Evolutionary conservation across 495 filamentous ascomycete genomes (phyloP).

Genomic region (Penicillium waksmanii): DNA sequence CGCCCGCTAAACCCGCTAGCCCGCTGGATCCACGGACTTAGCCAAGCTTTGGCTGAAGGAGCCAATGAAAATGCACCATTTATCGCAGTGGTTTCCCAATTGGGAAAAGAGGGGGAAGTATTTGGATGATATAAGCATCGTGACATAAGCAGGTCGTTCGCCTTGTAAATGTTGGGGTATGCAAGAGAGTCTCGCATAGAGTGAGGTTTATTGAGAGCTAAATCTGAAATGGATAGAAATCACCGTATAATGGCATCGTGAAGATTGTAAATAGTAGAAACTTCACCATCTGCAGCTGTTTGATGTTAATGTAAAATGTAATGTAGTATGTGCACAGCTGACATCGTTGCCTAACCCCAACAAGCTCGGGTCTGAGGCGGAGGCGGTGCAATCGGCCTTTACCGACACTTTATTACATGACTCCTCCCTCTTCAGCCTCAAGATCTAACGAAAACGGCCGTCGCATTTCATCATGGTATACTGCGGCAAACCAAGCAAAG

Average conservation of each 20-base stretch:
- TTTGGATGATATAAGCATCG: neutral
- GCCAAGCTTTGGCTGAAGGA: neutral
- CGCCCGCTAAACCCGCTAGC: neutral
- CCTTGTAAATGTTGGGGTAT: neutral
- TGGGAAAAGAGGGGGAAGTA: neutral
- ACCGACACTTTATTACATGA: slow-evolving; percentile 6
- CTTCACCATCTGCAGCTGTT: too few relatives aligned
- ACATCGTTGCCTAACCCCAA: slow-evolving; percentile 6
- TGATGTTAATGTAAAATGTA: neutral
- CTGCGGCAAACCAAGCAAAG: slow-evolving; percentile 72
- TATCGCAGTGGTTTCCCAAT: neutral
- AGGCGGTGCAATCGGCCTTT: slow-evolving; percentile 6
- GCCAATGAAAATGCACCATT: neutral
- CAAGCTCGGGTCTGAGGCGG: slow-evolving; percentile 3
- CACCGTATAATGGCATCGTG: too few relatives aligned
- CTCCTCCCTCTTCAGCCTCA: slow-evolving; percentile 3
- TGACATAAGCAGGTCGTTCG: slow-evolving; percentile 1
- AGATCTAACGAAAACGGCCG: neutral
- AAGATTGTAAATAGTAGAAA: too few relatives aligned
- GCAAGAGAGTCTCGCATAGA: neutral
- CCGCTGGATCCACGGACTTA: neutral
- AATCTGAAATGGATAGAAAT: neutral
- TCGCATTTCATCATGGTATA: slow-evolving; percentile 61
- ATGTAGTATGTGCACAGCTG: neutral
- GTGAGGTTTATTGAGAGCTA: neutral